phyloP scores from a whole-genome alignment of 2,329 filamentous ascomycete species.

The Fusarium buharicum region DNA sequence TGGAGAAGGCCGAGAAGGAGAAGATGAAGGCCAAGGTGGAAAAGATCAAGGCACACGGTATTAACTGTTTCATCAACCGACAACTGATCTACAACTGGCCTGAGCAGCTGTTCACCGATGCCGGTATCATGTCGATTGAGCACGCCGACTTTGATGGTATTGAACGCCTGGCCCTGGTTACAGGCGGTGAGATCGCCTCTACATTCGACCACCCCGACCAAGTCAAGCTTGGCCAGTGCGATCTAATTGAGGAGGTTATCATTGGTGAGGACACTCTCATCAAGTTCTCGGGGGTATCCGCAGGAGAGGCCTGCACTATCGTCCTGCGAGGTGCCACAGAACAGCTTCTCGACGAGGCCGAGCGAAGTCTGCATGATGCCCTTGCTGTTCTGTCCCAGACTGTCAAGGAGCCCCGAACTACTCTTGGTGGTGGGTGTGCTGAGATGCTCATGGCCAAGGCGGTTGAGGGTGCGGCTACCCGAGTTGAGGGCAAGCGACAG shows the following conservation, averaged over 20 bases:
- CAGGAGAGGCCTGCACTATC: conserved; percentile 94
- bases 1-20: conserved; percentile 97
- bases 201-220: conserved; percentile 98
- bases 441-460: conserved; percentile 99
- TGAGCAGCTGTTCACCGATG: conserved; percentile 97
- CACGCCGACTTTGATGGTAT: conserved; percentile 99
- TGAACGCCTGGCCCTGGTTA: conserved; percentile 92
- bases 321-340: conserved; percentile 96
- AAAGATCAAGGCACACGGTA: conserved; percentile 97
- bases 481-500: conserved; percentile 96
- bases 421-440: conserved; percentile 92
- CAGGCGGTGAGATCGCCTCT: conserved; percentile 95
- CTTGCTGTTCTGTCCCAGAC: conserved; percentile 97
- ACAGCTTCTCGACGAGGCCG: conserved; percentile 95
- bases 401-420: conserved; percentile 91
- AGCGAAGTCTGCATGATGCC: conserved; percentile 95
- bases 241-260: conserved; percentile 96
- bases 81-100: conserved; percentile 99
- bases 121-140: conserved; percentile 97
- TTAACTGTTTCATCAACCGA: conserved; percentile 99
- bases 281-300: conserved; percentile 95
- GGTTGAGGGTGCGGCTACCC: conserved; percentile 91
- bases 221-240: conserved; percentile 94
- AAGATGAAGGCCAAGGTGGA: conserved; percentile 99
- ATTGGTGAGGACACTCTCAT: conserved; percentile 98